Percentiles rank a stretch among this genome's conserved stretches.
Evolutionary conservation across 2,329 filamentous ascomycete genomes (phyloP).

Genomic region (Aquanectria penicillioides): DNA sequence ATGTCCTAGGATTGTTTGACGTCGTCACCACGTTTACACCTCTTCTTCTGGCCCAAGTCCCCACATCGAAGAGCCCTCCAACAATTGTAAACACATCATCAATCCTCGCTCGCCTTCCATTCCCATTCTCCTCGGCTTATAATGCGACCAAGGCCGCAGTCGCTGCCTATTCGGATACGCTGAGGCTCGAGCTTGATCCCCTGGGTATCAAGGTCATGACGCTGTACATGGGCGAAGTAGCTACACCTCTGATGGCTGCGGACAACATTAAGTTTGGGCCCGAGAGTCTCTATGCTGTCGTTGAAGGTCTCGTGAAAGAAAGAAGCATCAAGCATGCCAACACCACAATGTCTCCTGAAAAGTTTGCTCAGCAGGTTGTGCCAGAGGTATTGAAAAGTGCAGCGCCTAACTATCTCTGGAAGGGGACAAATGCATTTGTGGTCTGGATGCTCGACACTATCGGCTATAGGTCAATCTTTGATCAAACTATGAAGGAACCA

Average conservation of each 20-base stretch:
- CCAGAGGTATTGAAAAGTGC: neutral
- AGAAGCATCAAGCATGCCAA: slow-evolving; percentile 1
- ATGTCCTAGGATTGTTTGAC: slow-evolving; percentile 25
- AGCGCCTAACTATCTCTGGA: slow-evolving; percentile 13
- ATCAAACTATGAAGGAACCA: neutral
- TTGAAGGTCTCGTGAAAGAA: slow-evolving; percentile 2
- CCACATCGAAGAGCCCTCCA: neutral
- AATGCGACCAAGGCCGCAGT: slow-evolving; percentile 23
- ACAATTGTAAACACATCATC: slow-evolving; percentile 23
- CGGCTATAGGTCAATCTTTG: slow-evolving; percentile 20
- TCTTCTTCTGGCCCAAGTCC: slow-evolving; percentile 18
- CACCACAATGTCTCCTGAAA: neutral
- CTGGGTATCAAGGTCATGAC: slow-evolving; percentile 23
- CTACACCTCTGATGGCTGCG: slow-evolving; percentile 9
- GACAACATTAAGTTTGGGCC: slow-evolving; percentile 13
- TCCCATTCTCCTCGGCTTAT: slow-evolving; percentile 5
- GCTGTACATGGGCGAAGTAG: slow-evolving; percentile 22
- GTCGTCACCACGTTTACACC: slow-evolving; percentile 24
- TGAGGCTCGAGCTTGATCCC: slow-evolving; percentile 15
- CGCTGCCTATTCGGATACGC: slow-evolving; percentile 19
- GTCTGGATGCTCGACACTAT: slow-evolving; percentile 18
- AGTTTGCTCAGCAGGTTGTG: slow-evolving; percentile 18
- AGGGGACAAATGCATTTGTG: slow-evolving; percentile 9
- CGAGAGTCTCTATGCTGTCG: slow-evolving; percentile 7
- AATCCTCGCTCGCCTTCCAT: slow-evolving; percentile 14